phyloP scores from a whole-genome alignment of 495 filamentous ascomycete species.

The Xylaria sp. region DNA sequence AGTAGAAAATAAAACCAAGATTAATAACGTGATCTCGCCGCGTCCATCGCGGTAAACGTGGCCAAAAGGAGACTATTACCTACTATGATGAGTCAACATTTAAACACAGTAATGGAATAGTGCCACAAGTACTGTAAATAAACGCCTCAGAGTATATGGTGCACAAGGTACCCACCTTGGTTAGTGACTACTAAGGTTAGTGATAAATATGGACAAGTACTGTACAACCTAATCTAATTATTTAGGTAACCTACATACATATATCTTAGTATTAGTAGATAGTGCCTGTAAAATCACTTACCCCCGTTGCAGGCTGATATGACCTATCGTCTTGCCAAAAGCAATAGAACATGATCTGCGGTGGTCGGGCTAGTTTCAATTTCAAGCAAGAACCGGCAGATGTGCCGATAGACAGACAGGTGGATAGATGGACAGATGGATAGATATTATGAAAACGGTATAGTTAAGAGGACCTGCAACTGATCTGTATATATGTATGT shows the following conservation, averaged over 20 bases:
- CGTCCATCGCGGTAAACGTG: constrained; percentile 3
- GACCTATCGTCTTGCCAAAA: constrained; percentile 28
- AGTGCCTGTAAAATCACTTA: background rate
- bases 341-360: constrained; percentile 19
- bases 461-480: background rate
- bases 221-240: constrained; percentile 1
- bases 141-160: background rate
- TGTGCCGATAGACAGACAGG: background rate
- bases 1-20: background rate
- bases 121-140: background rate
- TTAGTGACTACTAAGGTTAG: background rate
- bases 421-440: background rate
- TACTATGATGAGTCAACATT: constrained; percentile 16
- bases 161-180: background rate
- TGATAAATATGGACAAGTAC: background rate
- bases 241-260: background rate
- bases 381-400: constrained; percentile 8
- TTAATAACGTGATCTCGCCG: constrained; percentile 14
- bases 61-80: constrained; percentile 12
- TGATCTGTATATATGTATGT: background rate
- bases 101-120: background rate
- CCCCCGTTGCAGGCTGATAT: constrained; percentile 18
- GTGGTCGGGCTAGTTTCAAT: constrained; percentile 7
- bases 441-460: background rate
- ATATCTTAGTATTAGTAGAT: background rate